Evolutionary conservation across 2,329 filamentous ascomycete species (phyloP), one percentile per base, ranked within the genome.

Genomic region (Neofusicoccum umdonicola): DNA sequence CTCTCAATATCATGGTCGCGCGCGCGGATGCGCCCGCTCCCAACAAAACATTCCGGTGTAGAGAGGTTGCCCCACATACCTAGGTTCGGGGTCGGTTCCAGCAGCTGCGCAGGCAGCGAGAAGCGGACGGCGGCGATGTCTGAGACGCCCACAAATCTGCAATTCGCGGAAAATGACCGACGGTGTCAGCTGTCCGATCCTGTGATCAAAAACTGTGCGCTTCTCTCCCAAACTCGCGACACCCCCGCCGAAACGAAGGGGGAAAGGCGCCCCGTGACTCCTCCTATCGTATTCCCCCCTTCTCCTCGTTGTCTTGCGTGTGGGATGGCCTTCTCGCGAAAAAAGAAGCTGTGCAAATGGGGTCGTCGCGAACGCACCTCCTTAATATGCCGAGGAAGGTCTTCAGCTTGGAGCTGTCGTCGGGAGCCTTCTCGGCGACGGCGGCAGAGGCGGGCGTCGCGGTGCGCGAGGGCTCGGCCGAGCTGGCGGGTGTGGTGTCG

Each of bases 121-220:
- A 99, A 99, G 70, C 95, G 91, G 67, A 98, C 94, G 64, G 93
- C 88, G 65, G 95, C 95, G 73, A 99, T 95, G 79, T 99, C 95
- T 70, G 93, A 85, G 65, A 99, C 95, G 70, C 95, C 95, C 72
- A 98, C 93, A 79, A 98, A 98, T 77, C 94, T 96, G 78, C 57
- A 31, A 65, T 67, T 66, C 52, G 51, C 17, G 17, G 47, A 56
- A 34, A 56, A 56, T 19, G 31, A 37, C 27, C 5, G 27, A 7
- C 27, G 6, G 27, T 31, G 27, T 31, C 27, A 31, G 27, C 27
- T 31, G 27, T 31, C 27, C 6, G 27, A 31, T 31, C 27, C 27
- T 31, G 27, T 31, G 27, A 31, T 31, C 27, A 31, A 37, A 37
- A 9, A 12, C 12, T 12, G 22, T 34, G 27, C 12, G 17, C 15